Percentiles rank a stretch among this genome's conserved stretches.
phyloP scores from a whole-genome alignment of 163 green algal genomes.

The Scenedesmus sp. region DNA sequence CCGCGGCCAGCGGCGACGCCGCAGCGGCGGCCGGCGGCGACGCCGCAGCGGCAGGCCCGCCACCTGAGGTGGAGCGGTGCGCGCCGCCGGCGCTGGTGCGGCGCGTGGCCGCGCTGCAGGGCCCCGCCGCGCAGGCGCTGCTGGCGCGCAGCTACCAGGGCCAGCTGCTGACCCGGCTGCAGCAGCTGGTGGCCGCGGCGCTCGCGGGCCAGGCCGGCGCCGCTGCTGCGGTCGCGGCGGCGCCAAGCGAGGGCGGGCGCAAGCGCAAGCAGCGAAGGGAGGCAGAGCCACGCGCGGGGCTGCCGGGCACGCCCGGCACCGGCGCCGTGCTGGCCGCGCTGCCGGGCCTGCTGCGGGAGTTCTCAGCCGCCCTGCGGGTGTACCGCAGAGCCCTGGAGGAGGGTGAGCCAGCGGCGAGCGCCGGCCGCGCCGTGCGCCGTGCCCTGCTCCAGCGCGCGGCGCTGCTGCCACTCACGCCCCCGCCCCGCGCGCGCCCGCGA shows the following conservation, averaged over 20 bases:
- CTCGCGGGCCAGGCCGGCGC: not conserved
- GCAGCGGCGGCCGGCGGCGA: not conserved
- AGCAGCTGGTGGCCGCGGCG: constrained; percentile 13
- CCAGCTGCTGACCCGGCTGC: constrained; percentile 8
- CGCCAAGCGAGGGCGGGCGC: not conserved
- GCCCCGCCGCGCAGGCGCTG: not conserved
- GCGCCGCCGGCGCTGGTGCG: not conserved
- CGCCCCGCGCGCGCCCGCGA: too few relatives aligned
- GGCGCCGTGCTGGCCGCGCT: not conserved
- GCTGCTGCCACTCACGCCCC: too few relatives aligned
- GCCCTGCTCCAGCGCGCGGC: too few relatives aligned
- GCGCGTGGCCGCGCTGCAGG: not conserved
- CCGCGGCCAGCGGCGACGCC: constrained; percentile 15
- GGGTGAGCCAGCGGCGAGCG: not conserved
- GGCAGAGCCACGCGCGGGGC: too few relatives aligned
- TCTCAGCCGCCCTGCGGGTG: not conserved
- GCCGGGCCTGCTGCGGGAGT: constrained; percentile 8
- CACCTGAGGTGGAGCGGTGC: not conserved
- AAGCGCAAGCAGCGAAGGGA: too few relatives aligned
- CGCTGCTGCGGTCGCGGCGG: not conserved
- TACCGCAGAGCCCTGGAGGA: constrained; percentile 13
- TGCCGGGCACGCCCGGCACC: constrained; percentile 16
- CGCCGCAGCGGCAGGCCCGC: not conserved
- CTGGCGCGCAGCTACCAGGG: constrained; percentile 27
- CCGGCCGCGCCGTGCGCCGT: too few relatives aligned